Base-by-base conservation (phyloP, 495 filamentous ascomycete genomes). In the Aspergillus bertholletiae region DNA sequence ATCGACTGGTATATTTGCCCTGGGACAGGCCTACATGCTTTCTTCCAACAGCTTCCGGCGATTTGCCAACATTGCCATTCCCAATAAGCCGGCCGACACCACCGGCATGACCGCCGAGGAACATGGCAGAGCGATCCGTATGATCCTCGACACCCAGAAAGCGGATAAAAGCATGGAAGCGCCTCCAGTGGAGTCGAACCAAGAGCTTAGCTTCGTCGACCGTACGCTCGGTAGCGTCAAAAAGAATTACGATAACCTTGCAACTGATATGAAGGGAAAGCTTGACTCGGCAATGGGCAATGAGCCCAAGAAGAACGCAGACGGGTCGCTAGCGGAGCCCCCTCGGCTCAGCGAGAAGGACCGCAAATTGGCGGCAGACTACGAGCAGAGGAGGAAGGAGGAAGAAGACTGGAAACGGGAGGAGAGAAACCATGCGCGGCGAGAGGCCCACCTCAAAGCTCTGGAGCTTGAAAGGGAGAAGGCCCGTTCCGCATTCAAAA, bases 21-120 rank as follows among this genome's bases (percentile, higher is more conserved):
- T 82, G 23, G 41, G 68, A 11, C 90, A 95, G 67, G 64, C 81
- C 1, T 59, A 67, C n/a, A 17, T 84, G 1, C 72, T 90, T 46
- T 63, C 59, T 53, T 63, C 55, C 30, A n/a, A 37, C 0, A 34
- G 15, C 13, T 70, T 74, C 62, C 69, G 74, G 15, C 50, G 49
- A 9, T 46, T 40, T 22, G 53, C 62, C 45, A 40, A 54, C n/a
- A 62, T 75, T 45, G 53, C 69, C 15, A 57, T 64, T n/a, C 20
- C 60, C 12, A 37, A 54, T 8, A 51, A 7, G n/a, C n/a, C n/a
- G n/a, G 9, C 5, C 15, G 24, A 12, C 58, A 3, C 26, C 45
- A 5, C 51, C 54, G 1, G 11, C 20, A 15, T 34, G 37, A 41
- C 52, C 37, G 17, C 21, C 15, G 26, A 18, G 6, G 17, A 45